A percentile compares a stretch with the other conserved stretches of the same genome.
Evolutionary conservation across 2,329 filamentous ascomycete species (phyloP).

Genomic region (Didymella pomorum): DNA sequence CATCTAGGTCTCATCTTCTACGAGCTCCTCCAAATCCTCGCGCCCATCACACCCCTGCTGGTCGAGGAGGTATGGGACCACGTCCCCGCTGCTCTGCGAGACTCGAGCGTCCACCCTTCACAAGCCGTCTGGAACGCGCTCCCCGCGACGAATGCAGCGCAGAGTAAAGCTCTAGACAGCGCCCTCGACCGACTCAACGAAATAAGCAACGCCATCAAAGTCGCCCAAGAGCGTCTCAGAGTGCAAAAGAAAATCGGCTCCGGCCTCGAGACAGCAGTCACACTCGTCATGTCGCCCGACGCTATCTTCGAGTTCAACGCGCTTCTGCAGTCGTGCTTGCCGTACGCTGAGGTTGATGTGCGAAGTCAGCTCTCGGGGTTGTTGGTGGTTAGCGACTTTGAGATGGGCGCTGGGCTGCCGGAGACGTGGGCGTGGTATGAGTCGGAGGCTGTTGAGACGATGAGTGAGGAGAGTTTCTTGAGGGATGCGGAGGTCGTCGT

Average conservation of each 20-base stretch:
- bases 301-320: neutral
- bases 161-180: conserved; percentile 28
- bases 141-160: neutral
- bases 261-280: conserved; percentile 78
- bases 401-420: conserved; percentile 19
- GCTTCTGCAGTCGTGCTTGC: conserved; percentile 14
- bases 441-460: conserved; percentile 45
- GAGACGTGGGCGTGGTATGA: conserved; percentile 21
- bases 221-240: conserved; percentile 76
- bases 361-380: conserved; percentile 49
- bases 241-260: conserved; percentile 76
- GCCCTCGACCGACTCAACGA: conserved; percentile 53
- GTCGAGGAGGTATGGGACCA: conserved; percentile 90
- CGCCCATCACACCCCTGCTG: conserved; percentile 80
- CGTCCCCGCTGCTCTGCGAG: conserved; percentile 70
- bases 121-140: conserved; percentile 37
- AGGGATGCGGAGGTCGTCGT: conserved; percentile 40
- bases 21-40: conserved; percentile 79
- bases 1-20: conserved; percentile 70
- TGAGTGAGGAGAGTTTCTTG: conserved; percentile 20
- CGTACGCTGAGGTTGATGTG: conserved; percentile 8
- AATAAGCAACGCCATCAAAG: conserved; percentile 74
- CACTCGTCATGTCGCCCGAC: conserved; percentile 36
- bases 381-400: conserved; percentile 54
- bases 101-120: conserved; percentile 37